Evolutionary conservation across 1,139 yeast species (phyloP).

Genomic region (Wickerhamiella pararugosa): DNA sequence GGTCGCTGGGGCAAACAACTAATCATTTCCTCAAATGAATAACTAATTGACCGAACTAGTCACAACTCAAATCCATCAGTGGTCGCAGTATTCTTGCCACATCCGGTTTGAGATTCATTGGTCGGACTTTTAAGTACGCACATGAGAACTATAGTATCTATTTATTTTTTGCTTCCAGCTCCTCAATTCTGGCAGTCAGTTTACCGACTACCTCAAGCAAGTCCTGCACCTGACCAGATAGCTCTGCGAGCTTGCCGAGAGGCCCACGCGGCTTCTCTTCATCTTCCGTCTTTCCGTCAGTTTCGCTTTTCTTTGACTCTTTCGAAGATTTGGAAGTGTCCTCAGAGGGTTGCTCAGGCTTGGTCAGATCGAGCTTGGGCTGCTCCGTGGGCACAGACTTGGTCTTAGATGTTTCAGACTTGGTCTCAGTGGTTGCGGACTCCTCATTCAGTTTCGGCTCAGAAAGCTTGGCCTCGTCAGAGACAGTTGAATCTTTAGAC

Average conservation of each 20-base stretch:
- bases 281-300: neutral
- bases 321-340: too few species aligned
- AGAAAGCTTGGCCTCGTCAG: neutral
- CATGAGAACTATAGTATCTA: neutral
- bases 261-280: neutral
- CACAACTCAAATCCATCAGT: too few species aligned
- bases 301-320: too few species aligned
- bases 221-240: slow-evolving; percentile 12
- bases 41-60: too few species aligned
- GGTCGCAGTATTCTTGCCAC: too few species aligned
- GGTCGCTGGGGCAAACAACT: neutral
- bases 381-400: neutral
- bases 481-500: neutral
- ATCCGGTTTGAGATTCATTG: neutral
- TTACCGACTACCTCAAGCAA: slow-evolving; percentile 16
- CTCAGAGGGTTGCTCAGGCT: neutral
- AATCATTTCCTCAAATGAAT: neutral
- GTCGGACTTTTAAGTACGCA: too few species aligned
- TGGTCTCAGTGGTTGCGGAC: neutral
- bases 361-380: neutral
- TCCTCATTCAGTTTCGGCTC: neutral
- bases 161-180: slow-evolving; percentile 12
- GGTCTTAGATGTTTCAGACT: neutral
- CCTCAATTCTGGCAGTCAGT: slow-evolving; percentile 15
- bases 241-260: slow-evolving; percentile 6